Base-by-base conservation (phyloP, 2,329 filamentous ascomycete species). In the Phaeoacremonium minimum region DNA sequence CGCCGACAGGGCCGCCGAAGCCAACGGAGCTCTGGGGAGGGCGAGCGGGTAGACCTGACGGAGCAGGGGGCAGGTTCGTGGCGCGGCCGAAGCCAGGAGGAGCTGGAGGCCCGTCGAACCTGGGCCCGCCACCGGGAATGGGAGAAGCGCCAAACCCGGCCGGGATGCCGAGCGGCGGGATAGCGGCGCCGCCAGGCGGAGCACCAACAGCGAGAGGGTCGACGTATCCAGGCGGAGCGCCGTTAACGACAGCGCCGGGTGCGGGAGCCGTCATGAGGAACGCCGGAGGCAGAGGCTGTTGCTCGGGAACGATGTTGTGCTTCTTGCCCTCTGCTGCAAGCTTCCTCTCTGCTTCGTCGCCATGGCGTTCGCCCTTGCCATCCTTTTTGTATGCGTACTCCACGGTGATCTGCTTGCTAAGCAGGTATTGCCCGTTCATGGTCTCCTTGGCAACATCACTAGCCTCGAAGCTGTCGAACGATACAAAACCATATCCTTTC, bases 381-480 rank as follows among this genome's bases (percentile, higher is more conserved):
- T 98, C 93, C 66, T 97, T 97, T 74, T 98, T 98, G 76, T 95
- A 97, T 28, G 93, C 93, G 61, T 97, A 98, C 63, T 97, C 91
- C 30, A 98, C 93, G 4, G 85, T 87, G 50, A 97, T 85, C 61
- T 95, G 87, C 67, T 95, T 95, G 71, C 93, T 95, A 73, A 95
- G 90, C 42, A 98, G 79, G 63, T 93, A 97, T 66, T 97, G 90
- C 35, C 88, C 88, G 58, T 95, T 86, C 85, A 98, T 90, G 58
- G 91, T 93, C 47, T 82, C 76, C 45, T 95, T 87, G 29, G 93
- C 90, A 44, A 87, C 84, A 55, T 98, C 93, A 9, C 88, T 93
- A 49, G 88, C 85, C 55, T 97, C 93, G 58, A 98, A 98, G 55
- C 87, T 85, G 57, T 83, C 83, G 54, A 90, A 98, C 36, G 85